Evolutionary conservation across 1,284 basidiomycete species (phyloP).

Genomic region (Pulveroboletus ridleyi): DNA sequence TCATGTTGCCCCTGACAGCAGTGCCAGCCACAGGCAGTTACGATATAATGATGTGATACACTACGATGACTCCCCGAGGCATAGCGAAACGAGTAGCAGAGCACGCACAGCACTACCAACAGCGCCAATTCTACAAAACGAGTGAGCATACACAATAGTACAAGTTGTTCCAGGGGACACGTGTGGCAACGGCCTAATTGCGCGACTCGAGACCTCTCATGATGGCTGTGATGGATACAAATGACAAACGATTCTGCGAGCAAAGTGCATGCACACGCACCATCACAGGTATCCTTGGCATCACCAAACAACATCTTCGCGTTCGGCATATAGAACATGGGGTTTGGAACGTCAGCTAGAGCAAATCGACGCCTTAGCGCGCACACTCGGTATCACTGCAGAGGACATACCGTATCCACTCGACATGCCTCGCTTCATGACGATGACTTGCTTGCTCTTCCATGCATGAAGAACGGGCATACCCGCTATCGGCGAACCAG

Average conservation of each 20-base stretch:
- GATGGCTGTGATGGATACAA: slow-evolving; percentile 47
- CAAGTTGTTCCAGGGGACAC: slow-evolving; percentile 12
- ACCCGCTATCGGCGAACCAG: slow-evolving; percentile 84
- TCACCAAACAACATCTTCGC: slow-evolving; percentile 92
- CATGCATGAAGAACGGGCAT: slow-evolving; percentile 91
- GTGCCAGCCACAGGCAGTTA: slow-evolving; percentile 25
- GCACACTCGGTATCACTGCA: slow-evolving; percentile 11
- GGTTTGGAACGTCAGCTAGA: slow-evolving; percentile 85
- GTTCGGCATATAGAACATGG: slow-evolving; percentile 89
- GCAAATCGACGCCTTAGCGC: slow-evolving; percentile 11
- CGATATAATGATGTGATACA: slow-evolving; percentile 38
- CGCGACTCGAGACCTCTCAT: slow-evolving; percentile 60
- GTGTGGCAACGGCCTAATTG: slow-evolving; percentile 21
- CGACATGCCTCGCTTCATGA: slow-evolving; percentile 90
- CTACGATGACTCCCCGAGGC: slow-evolving; percentile 10
- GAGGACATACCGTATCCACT: slow-evolving; percentile 73
- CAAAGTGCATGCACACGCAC: slow-evolving; percentile 44
- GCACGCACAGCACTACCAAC: slow-evolving; percentile 10
- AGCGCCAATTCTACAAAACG: slow-evolving; percentile 23
- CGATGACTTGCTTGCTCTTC: slow-evolving; percentile 90
- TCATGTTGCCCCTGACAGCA: slow-evolving; percentile 21
- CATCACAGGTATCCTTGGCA: slow-evolving; percentile 87
- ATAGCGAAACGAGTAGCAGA: slow-evolving; percentile 1
- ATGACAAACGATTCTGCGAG: slow-evolving; percentile 18
- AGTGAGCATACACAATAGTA: slow-evolving; percentile 29